Base-by-base conservation (phyloP, 176 grass and related monocot genomes). In the Thinopyrum elongatum region DNA sequence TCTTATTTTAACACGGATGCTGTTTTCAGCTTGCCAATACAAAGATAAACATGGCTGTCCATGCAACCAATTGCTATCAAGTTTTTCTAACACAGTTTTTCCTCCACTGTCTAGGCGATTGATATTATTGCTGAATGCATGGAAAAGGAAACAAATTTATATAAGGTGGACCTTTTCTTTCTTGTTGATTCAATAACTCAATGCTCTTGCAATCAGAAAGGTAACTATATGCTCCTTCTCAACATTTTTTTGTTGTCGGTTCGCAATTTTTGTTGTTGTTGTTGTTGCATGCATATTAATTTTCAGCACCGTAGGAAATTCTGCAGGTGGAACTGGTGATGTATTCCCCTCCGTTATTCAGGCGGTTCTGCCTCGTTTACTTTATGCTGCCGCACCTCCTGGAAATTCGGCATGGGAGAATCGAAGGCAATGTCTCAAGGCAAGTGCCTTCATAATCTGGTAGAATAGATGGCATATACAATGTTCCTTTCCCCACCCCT, bases 101-200 rank as follows among this genome's bases (percentile, higher is more conserved):
- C 78, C 61, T 83, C 49, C 26, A 47, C 36, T 49, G 7, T 82
- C 85, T 86, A 98, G 97, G 90, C 90, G 7, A 85, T 98, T 78
- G 90, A 95, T 59, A 91, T 91, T 82, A 88, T 98, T 41, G 84
- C 93, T 83, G 92, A 92, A 69, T 82, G 75, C 72, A 69, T 98
- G 82, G 97, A 98, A 55, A 93, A 87, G 30, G 97, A 98, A 90
- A 70, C 90, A 7, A 95, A 89, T 86, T 92, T 95, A 70, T 87
- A 96, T 76, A 93, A 89, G 78, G 90, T 98, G 28, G 97, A 96
- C 65, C 84, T 98, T 57, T 96, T 98, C 87, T 98, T 98, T 85
- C 94, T 98, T 63, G 87, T 96, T 41, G 97, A 98, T 81, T 98
- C 97, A 66, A 98, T 98, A 87, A 95, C 94, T 79, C 97, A 98